Evolutionary conservation across 495 filamentous ascomycete species (phyloP).

Genomic region (Aspergillus nanangensis): DNA sequence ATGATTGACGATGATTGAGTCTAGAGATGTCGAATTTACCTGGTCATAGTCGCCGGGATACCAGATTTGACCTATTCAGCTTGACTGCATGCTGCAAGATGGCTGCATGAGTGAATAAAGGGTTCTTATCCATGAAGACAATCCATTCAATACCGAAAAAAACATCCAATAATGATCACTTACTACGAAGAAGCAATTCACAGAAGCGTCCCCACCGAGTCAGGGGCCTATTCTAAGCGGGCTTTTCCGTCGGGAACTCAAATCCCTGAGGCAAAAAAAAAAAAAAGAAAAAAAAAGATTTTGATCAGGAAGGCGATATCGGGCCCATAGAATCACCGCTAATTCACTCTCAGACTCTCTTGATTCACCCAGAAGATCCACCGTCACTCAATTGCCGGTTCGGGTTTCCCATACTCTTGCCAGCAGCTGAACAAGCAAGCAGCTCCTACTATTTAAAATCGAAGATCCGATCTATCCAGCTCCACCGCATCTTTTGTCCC

Average conservation of each 20-base stretch:
- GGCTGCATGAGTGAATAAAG: no score
- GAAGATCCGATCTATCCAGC: not conserved
- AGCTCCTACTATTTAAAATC: not conserved
- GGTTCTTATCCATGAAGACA: no score
- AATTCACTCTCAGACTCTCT: not conserved
- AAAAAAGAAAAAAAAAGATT: conserved; percentile 3
- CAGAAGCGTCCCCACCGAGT: no score
- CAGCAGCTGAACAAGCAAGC: not conserved
- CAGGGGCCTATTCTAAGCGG: conserved; percentile 4
- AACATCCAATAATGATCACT: no score
- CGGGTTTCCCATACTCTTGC: not conserved
- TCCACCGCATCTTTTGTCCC: not conserved
- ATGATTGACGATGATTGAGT: no score
- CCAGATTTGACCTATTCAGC: no score
- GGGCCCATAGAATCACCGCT: conserved; percentile 3
- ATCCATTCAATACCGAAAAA: no score
- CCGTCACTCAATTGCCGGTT: not conserved
- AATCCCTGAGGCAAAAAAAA: conserved; percentile 8
- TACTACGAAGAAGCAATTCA: no score
- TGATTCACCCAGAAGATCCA: conserved; percentile 5
- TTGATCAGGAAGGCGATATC: conserved; percentile 16
- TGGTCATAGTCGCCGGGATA: no score
- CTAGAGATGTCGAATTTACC: no score
- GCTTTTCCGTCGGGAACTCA: conserved; percentile 6
- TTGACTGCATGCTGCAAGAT: no score